These are phyloP conservation scores for Tarenaya hassleriana DNA, from an alignment of 345 rosid genomes.

Conservation along the genomic window DNA sequence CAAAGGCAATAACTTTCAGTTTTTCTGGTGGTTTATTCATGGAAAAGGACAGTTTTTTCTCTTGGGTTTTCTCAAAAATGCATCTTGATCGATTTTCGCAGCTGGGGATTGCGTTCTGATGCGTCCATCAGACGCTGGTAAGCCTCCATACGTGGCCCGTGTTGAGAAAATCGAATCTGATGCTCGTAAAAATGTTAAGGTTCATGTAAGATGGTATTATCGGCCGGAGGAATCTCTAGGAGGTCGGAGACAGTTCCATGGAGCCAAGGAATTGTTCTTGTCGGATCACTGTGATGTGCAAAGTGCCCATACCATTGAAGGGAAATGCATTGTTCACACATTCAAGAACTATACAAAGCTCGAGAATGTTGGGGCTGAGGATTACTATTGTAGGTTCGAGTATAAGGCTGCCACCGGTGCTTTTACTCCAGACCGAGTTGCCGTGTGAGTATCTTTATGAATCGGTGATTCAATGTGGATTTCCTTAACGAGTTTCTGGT, in stretches of 20 bases:
- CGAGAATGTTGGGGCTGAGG: constrained; percentile 67
- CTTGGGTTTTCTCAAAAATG: too few relatives aligned
- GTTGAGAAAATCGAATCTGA: constrained; percentile 65
- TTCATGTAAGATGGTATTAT: constrained; percentile 63
- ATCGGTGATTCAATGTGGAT: background rate
- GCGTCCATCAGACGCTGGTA: constrained; percentile 67
- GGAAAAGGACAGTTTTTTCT: too few relatives aligned
- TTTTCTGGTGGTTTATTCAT: too few relatives aligned
- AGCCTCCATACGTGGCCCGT: constrained; percentile 66
- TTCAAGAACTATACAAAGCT: constrained; percentile 75
- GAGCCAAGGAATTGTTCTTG: constrained; percentile 65
- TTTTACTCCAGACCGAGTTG: constrained; percentile 73
- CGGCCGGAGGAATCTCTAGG: constrained; percentile 73
- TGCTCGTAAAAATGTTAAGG: constrained; percentile 49
- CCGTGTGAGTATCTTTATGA: constrained; percentile 53
- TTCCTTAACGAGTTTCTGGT: background rate
- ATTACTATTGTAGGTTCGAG: constrained; percentile 68
- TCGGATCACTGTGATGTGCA: constrained; percentile 68
- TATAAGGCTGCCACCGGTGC: constrained; percentile 75
- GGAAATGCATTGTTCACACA: constrained; percentile 67
- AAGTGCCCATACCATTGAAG: constrained; percentile 76
- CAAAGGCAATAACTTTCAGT: background rate
- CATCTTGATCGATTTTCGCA: constrained; percentile 17
- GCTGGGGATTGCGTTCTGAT: constrained; percentile 70
- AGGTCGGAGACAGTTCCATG: constrained; percentile 74